Evolutionary conservation across 768 basidiomycete species (phyloP).

Genomic region (Coprinopsis sp.): DNA sequence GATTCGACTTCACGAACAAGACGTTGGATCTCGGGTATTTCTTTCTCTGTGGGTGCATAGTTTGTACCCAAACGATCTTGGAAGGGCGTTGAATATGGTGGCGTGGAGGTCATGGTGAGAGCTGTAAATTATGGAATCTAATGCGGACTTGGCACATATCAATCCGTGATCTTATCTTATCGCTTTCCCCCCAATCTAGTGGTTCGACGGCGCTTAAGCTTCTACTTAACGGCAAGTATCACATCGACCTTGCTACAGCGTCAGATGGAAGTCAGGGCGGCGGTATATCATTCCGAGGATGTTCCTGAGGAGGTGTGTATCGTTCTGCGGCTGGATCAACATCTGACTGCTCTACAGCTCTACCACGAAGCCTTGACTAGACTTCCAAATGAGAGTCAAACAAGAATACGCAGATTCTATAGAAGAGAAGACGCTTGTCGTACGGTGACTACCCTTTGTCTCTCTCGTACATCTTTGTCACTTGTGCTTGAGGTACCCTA

Average conservation of each 20-base stretch:
- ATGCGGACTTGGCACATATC: no score
- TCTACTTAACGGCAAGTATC: no score
- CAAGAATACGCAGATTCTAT: conserved; percentile 61
- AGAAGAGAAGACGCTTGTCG: conserved; percentile 71
- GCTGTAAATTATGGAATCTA: no score
- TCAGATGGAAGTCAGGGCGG: conserved; percentile 40
- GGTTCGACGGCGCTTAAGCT: no score
- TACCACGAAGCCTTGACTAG: conserved; percentile 55
- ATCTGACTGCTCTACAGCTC: conserved; percentile 39
- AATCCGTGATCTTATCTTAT: no score
- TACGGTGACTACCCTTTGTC: conserved; percentile 40
- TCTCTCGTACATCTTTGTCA: neutral
- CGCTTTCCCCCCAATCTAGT: no score
- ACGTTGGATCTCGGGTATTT: no score
- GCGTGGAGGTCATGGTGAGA: no score
- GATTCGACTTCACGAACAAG: no score
- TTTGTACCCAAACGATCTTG: no score
- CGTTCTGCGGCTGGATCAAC: neutral
- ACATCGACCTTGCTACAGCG: conserved; percentile 3
- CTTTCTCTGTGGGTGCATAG: no score
- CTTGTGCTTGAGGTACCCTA: conserved; percentile 51
- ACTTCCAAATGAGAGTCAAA: conserved; percentile 52
- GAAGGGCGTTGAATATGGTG: no score
- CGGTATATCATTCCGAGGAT: conserved; percentile 34
- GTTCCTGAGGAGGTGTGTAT: conserved; percentile 39